These are phyloP conservation scores for Puccinia novopanici DNA, from an alignment of 1,284 basidiomycete species.

Conservation along the genomic window DNA sequence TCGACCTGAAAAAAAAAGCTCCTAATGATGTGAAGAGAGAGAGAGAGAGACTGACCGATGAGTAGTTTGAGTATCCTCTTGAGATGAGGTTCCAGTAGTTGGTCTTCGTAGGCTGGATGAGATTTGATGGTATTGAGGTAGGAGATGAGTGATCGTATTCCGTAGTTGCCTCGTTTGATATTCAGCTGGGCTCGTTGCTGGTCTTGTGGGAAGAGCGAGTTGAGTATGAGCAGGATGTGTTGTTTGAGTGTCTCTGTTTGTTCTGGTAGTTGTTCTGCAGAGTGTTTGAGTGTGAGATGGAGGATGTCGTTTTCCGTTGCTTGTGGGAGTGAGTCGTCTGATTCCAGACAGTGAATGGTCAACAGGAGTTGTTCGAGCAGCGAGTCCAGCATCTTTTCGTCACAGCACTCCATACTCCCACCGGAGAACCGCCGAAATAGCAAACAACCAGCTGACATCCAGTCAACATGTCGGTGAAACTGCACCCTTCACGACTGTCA, in stretches of 20 bases:
- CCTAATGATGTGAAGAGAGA: background rate
- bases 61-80: constrained; percentile 9
- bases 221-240: constrained; percentile 5
- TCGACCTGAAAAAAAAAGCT: too few species aligned
- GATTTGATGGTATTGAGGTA: background rate
- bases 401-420: too few species aligned
- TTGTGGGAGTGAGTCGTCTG: constrained; percentile 18
- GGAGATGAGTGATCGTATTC: constrained; percentile 9
- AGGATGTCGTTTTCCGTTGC: constrained; percentile 13
- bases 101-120: background rate
- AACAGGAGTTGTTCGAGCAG: constrained; percentile 20
- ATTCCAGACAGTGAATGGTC: constrained; percentile 33
- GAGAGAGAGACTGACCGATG: constrained; percentile 8
- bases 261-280: background rate
- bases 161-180: constrained; percentile 26
- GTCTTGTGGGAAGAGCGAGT: constrained; percentile 1
- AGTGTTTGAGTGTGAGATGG: background rate
- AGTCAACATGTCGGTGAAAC: too few species aligned
- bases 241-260: background rate
- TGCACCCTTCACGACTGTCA: too few species aligned
- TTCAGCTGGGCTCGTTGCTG: background rate
- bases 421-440: too few species aligned
- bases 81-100: constrained; percentile 15
- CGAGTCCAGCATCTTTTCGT: background rate
- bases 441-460: too few species aligned